Conservation (phyloP, 2,329 filamentous ascomycete species). For the Beauveria australis region DNA sequence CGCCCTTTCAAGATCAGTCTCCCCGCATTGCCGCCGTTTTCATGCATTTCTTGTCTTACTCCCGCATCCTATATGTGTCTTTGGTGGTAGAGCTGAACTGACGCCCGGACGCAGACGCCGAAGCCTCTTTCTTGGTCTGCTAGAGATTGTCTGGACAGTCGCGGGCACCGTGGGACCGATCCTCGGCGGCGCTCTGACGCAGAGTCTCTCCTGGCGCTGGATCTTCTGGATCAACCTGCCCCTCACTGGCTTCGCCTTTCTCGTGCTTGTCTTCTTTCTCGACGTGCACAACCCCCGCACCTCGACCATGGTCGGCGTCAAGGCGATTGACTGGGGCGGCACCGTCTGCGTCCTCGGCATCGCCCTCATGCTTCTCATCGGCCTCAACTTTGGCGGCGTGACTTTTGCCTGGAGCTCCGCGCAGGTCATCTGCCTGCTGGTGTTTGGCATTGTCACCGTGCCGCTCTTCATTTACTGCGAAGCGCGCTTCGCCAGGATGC, state of each 20-base stretch:
- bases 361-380: slow-evolving; percentile 61
- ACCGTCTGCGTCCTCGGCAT: slow-evolving; percentile 54
- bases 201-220: slow-evolving; percentile 41
- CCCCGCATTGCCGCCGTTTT: too few relatives aligned
- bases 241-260: slow-evolving; percentile 45
- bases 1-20: slow-evolving; percentile 15
- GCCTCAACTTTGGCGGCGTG: slow-evolving; percentile 61
- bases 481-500: slow-evolving; percentile 53
- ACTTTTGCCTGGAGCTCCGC: slow-evolving; percentile 53
- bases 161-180: slow-evolving; percentile 59
- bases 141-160: slow-evolving; percentile 59
- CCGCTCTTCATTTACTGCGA: slow-evolving; percentile 52
- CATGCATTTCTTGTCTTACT: too few relatives aligned
- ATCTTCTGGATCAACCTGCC: slow-evolving; percentile 48
- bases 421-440: slow-evolving; percentile 52
- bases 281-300: slow-evolving; percentile 61
- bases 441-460: slow-evolving; percentile 47
- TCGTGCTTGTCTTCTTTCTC: slow-evolving; percentile 53
- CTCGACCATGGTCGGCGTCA: slow-evolving; percentile 51
- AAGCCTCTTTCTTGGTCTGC: slow-evolving; percentile 51
- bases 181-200: slow-evolving; percentile 56
- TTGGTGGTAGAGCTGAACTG: slow-evolving; percentile 18
- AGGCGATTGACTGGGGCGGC: slow-evolving; percentile 53
- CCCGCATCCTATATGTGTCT: too few relatives aligned
- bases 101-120: slow-evolving; percentile 17